phyloP scores from a whole-genome alignment of 2,329 filamentous ascomycete genomes.

The Zasmidium citrigriseum region DNA sequence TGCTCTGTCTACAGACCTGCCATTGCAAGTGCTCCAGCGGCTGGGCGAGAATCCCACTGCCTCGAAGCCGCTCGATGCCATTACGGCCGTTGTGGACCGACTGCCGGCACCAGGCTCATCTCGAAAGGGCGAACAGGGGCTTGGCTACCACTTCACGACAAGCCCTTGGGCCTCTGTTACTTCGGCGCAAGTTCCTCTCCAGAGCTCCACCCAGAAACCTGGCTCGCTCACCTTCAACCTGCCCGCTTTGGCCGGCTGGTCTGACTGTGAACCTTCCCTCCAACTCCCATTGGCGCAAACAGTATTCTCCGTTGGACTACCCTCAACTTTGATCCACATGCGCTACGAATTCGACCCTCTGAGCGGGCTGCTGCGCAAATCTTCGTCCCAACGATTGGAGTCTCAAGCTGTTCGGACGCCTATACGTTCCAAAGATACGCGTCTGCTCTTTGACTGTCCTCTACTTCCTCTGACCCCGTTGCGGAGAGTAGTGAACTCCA shows the following conservation, averaged over 20 bases:
- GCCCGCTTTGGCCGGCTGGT: no score
- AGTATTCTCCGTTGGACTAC: conserved; percentile 69
- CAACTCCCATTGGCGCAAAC: conserved; percentile 73
- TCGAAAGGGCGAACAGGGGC: conserved; percentile 26
- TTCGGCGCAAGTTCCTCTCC: conserved; percentile 14
- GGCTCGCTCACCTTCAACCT: conserved; percentile 27
- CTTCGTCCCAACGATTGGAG: conserved; percentile 20
- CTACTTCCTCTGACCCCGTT: conserved; percentile 62
- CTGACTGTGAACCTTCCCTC: conserved; percentile 11
- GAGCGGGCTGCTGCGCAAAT: conserved; percentile 10
- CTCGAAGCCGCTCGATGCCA: conserved; percentile 22
- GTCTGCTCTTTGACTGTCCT: conserved; percentile 21
- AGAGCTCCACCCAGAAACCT: conserved; percentile 28
- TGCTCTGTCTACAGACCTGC: conserved; percentile 23
- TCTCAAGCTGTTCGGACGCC: conserved; percentile 22
- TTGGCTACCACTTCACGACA: conserved; percentile 30
- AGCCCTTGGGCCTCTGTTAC: conserved; percentile 12
- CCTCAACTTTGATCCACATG: conserved; percentile 55
- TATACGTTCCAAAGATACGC: neutral
- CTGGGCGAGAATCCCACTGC: conserved; percentile 11
- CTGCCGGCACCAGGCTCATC: conserved; percentile 20
- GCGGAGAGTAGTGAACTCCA: conserved; percentile 62
- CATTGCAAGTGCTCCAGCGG: conserved; percentile 20
- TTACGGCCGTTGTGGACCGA: conserved; percentile 34
- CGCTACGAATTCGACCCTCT: conserved; percentile 24